phyloP scores from a whole-genome alignment of 2,329 filamentous ascomycete species.

The Drechslera avenae region DNA sequence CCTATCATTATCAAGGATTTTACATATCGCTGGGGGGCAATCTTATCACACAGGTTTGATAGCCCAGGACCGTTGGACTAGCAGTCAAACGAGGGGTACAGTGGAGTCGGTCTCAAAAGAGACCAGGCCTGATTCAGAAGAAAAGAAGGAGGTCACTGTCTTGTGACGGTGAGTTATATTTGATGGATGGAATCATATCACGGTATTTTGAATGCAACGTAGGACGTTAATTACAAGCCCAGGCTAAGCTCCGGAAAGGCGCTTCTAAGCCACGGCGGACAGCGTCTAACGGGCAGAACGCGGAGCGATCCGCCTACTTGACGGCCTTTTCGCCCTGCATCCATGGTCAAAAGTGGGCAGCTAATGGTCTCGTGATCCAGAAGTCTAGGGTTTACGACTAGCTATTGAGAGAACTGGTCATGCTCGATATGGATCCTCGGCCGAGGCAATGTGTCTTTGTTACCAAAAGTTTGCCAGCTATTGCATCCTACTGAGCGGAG shows the following conservation, averaged over 20 bases:
- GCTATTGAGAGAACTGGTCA: constrained; percentile 8
- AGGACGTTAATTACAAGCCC: constrained; percentile 26
- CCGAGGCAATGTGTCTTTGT: constrained; percentile 18
- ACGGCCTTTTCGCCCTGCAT: constrained; percentile 26
- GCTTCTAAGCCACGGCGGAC: constrained; percentile 27
- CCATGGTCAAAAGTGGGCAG: constrained; percentile 25
- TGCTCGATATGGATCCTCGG: constrained; percentile 2
- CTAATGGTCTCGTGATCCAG: constrained; percentile 14
- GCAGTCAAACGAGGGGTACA: no score
- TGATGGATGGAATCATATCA: background rate
- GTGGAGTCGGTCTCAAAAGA: no score
- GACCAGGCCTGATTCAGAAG: no score
- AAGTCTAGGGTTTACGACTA: constrained; percentile 11
- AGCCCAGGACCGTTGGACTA: no score
- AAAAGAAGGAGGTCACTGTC: no score
- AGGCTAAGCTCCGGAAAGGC: constrained; percentile 28
- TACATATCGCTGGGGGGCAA: no score
- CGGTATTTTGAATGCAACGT: constrained; percentile 4
- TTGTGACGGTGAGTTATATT: background rate
- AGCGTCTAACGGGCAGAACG: constrained; percentile 31
- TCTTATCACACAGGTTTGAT: no score
- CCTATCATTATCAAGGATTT: background rate
- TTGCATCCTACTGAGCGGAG: constrained; percentile 29
- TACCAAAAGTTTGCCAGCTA: constrained; percentile 19
- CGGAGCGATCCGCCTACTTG: constrained; percentile 40